Evolutionary conservation across 1,139 yeast species (phyloP), one percentile per base, ranked within the genome.

Genomic region (Sugiyamaella sp.): DNA sequence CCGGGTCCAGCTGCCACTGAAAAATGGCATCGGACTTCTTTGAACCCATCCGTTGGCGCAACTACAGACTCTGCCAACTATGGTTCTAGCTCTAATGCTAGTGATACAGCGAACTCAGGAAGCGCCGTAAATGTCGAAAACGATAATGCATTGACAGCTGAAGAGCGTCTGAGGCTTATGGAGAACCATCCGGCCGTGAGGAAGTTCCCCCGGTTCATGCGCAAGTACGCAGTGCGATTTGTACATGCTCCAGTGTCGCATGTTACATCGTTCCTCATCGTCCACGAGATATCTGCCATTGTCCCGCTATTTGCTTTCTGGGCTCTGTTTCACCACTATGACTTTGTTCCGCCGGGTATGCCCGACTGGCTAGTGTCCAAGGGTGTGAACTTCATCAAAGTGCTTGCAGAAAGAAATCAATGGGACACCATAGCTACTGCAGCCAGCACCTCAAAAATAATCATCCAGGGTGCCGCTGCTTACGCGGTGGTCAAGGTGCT

Each of bases 241-340:
- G 70, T 77, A 44, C 68, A 75, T 49, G 87, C 90, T 0, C 90
- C 95, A 1, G 73, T 85, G 4, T 77, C 89, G 1, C 86, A 86
- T 60, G 76, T 85, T n/a, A 77, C 87, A 0, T 78, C 96, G 2
- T 89, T 91, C 63, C 68, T 88, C 9, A 71, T 90, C 1, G 74
- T 91, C n/a, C 98, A 91, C 66, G 97, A 91, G 67, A 63, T 89
- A 43, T 80, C 96, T 0, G 97, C 97, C 1, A 78, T 91, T 3
- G 79, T 84, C 4, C 97, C 97, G 1, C 76, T 91, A 49, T 73
- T 89, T 29, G 83, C 84, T 0, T 66, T 90, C 1, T 89, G 97
- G 96, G 87, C 83, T 64, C 60, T 78, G 1, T 80, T 89, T 61
- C 87, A 88, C 68, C 77, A 82, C 56, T 75, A 71, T 47, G 78